These are phyloP conservation scores for Ceratorhiza oryzae-sativae DNA, from an alignment of 1,284 basidiomycete genomes.

Conservation along the genomic window DNA sequence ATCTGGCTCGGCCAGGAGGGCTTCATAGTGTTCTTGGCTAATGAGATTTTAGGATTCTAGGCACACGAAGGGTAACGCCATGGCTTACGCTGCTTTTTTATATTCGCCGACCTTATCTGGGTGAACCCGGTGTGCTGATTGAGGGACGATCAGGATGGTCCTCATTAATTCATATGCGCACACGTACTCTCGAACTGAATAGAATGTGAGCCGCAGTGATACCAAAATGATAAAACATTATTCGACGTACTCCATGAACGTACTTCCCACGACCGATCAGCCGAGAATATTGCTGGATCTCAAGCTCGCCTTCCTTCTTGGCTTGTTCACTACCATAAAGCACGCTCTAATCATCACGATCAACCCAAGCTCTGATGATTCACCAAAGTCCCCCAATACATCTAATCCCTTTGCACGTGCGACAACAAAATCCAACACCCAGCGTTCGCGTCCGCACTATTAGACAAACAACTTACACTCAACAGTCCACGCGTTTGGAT, in stretches of 20 bases:
- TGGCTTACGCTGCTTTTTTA: conserved; percentile 82
- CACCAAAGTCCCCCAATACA: too few relatives aligned
- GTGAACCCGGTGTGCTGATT: conserved; percentile 79
- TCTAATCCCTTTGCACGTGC: too few relatives aligned
- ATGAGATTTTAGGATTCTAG: not conserved
- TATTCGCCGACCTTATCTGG: conserved; percentile 82
- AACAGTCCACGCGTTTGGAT: conserved; percentile 28
- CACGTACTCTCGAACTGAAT: conserved; percentile 86
- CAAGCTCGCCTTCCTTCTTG: conserved; percentile 78
- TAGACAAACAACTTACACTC: conserved; percentile 12
- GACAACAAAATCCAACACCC: too few relatives aligned
- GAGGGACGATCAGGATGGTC: not conserved
- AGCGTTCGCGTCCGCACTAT: not conserved
- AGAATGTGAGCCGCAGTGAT: not conserved
- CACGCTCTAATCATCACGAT: conserved; percentile 46
- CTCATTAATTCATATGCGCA: not conserved
- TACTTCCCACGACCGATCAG: conserved; percentile 88
- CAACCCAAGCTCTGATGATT: not conserved
- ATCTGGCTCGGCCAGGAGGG: conserved; percentile 73
- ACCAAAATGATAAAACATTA: not conserved
- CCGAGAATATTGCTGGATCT: conserved; percentile 79
- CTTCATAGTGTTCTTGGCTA: conserved; percentile 82
- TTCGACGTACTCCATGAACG: conserved; percentile 49
- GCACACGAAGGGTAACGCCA: not conserved
- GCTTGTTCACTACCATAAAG: conserved; percentile 85